Conservation (phyloP, 1,139 yeast genomes). For the Candida sp. region DNA sequence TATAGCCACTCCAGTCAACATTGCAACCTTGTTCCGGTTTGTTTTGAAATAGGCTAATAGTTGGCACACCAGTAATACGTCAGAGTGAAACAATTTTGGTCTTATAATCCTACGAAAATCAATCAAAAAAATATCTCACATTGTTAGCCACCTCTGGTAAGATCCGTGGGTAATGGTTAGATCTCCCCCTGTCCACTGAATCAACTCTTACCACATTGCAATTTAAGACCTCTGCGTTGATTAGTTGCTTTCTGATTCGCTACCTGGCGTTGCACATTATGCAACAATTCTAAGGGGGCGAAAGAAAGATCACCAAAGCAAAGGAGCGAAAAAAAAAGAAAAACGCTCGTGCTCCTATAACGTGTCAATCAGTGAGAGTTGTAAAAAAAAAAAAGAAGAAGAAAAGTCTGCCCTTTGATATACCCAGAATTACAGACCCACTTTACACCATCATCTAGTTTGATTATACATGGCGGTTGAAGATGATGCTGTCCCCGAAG, state of each 20-base stretch:
- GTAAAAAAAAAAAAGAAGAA: constrained; percentile 1
- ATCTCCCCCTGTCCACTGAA: neutral
- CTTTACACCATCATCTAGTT: neutral
- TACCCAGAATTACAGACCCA: neutral
- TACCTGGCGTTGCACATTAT: neutral
- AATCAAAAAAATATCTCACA: too few relatives aligned
- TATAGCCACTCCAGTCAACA: neutral
- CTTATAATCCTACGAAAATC: too few relatives aligned
- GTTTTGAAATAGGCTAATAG: too few relatives aligned
- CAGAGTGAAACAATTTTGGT: too few relatives aligned
- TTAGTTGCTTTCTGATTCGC: neutral
- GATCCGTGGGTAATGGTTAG: too few relatives aligned
- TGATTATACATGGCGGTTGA: neutral
- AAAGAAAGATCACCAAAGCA: neutral
- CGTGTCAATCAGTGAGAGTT: constrained; percentile 1
- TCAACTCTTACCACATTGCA: too few relatives aligned
- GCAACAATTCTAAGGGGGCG: neutral
- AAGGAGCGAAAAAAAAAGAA: neutral
- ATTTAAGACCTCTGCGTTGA: too few relatives aligned
- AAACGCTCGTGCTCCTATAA: neutral
- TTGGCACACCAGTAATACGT: too few relatives aligned
- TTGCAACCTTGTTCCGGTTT: neutral
- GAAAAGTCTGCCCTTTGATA: neutral
- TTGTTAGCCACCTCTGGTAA: too few relatives aligned
- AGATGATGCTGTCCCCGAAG: constrained; percentile 13